A percentile compares a stretch with the other conserved stretches of the same genome.
Evolutionary conservation across 805 yeast species (phyloP).

Genomic region (Lachancea meyersii): DNA sequence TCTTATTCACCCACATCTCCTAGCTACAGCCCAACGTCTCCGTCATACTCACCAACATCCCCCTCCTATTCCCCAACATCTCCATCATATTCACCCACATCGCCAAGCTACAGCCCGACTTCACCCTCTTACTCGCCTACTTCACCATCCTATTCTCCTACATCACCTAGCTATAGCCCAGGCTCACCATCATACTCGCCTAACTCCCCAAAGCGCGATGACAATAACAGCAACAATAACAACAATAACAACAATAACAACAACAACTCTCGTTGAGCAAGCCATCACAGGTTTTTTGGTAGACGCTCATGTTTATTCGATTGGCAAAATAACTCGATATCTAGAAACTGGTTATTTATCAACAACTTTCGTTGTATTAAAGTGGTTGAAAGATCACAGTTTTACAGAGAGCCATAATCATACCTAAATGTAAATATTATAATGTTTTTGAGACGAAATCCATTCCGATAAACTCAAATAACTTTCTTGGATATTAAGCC

Average conservation of each 20-base stretch:
- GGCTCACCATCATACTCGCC: conserved; percentile 63
- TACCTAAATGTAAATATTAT: conserved; percentile 7
- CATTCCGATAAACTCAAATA: conserved; percentile 1
- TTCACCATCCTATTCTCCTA: conserved; percentile 61
- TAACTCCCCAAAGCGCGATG: conserved; percentile 25
- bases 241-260: background rate
- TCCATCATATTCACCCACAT: conserved; percentile 50
- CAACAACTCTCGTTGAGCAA: conserved; percentile 1
- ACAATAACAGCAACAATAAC: conserved; percentile 35
- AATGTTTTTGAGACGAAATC: conserved; percentile 7
- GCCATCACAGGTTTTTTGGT: conserved; percentile 4
- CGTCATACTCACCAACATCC: conserved; percentile 57
- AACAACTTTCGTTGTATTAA: background rate
- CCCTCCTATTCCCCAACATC: conserved; percentile 59
- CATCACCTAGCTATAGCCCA: conserved; percentile 65
- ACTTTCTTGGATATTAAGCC: conserved; percentile 71
- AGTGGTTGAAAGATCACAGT: background rate
- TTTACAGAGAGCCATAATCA: background rate
- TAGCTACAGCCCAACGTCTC: conserved; percentile 51
- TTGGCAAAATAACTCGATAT: background rate
- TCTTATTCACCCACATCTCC: conserved; percentile 47
- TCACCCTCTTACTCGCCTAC: conserved; percentile 47
- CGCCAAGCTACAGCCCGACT: conserved; percentile 49
- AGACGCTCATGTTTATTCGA: background rate
- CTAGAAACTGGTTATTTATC: background rate